Conservation (phyloP, 106 monocot species). For the Dioscorea dumetorum region DNA sequence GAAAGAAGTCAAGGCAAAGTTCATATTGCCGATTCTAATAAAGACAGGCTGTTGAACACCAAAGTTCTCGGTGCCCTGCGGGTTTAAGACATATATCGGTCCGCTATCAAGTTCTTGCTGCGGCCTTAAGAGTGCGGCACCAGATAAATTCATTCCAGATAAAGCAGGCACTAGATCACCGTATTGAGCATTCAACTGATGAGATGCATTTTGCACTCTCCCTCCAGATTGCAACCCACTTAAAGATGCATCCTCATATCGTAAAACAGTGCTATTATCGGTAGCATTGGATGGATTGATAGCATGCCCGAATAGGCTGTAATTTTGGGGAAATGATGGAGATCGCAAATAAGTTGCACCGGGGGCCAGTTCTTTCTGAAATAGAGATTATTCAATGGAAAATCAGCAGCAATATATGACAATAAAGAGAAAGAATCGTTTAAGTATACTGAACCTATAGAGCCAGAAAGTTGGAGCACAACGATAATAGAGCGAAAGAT, state of each 20-base stretch:
- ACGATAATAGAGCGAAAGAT: too few species aligned
- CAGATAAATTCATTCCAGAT: conserved; percentile 53
- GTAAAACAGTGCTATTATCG: not conserved
- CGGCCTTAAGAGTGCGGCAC: conserved; percentile 21
- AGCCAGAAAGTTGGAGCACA: too few species aligned
- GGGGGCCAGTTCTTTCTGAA: too few species aligned
- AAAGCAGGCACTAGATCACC: conserved; percentile 62
- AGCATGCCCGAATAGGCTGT: conserved; percentile 29
- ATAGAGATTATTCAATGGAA: too few species aligned
- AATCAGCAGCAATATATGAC: too few species aligned
- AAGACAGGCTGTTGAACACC: conserved; percentile 1
- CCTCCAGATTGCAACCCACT: conserved; percentile 13
- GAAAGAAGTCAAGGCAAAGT: conserved; percentile 15
- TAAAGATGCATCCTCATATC: conserved; percentile 20
- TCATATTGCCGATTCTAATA: conserved; percentile 7
- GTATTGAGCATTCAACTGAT: conserved; percentile 27
- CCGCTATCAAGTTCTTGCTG: conserved; percentile 39
- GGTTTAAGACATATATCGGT: conserved; percentile 32
- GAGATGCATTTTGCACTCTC: conserved; percentile 25
- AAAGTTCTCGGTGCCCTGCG: conserved; percentile 25
- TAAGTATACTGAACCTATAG: too few species aligned
- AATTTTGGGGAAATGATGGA: conserved; percentile 38
- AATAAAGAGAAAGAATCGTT: too few species aligned
- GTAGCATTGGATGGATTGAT: conserved; percentile 16
- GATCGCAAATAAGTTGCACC: too few species aligned